Evolutionary conservation across 352 stramenopile species (phyloP).

Genomic region (Elongisporangium anandrum): DNA sequence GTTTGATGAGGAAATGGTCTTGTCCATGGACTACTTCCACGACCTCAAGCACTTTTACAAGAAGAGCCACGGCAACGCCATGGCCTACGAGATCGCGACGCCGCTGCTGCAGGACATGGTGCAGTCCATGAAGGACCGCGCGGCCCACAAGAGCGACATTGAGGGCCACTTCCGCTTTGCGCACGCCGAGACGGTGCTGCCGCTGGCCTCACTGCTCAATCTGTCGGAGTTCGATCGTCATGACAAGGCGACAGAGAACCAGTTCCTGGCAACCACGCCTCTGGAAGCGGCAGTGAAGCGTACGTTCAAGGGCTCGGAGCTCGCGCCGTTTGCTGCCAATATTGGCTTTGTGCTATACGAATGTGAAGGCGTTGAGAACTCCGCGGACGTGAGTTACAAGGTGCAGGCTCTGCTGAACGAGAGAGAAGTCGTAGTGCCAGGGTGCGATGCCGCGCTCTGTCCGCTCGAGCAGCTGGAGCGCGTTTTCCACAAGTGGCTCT

Average conservation of each 20-base stretch:
- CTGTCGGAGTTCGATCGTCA: conserved; percentile 66
- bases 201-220: conserved; percentile 67
- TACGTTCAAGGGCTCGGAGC: conserved; percentile 47
- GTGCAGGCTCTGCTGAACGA: conserved; percentile 71
- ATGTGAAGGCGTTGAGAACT: conserved; percentile 19
- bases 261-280: conserved; percentile 59
- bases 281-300: conserved; percentile 38
- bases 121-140: conserved; percentile 38
- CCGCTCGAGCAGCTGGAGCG: conserved; percentile 46
- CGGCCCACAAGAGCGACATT: conserved; percentile 25
- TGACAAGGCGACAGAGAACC: conserved; percentile 42
- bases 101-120: conserved; percentile 69
- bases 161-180: conserved; percentile 81
- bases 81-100: conserved; percentile 71
- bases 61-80: conserved; percentile 68
- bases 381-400: conserved; percentile 15
- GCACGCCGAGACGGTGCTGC: conserved; percentile 80
- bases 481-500: conserved; percentile 60
- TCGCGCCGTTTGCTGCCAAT: conserved; percentile 75
- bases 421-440: conserved; percentile 45
- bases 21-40: conserved; percentile 84
- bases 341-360: conserved; percentile 82
- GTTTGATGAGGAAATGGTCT: conserved; percentile 57
- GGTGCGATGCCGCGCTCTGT: conserved; percentile 43
- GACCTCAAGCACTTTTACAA: conserved; percentile 87